Percentiles rank a stretch among this genome's conserved stretches.
phyloP scores from a whole-genome alignment of 352 stramenopile genomes.

The Globisporangium cylindrosporum region DNA sequence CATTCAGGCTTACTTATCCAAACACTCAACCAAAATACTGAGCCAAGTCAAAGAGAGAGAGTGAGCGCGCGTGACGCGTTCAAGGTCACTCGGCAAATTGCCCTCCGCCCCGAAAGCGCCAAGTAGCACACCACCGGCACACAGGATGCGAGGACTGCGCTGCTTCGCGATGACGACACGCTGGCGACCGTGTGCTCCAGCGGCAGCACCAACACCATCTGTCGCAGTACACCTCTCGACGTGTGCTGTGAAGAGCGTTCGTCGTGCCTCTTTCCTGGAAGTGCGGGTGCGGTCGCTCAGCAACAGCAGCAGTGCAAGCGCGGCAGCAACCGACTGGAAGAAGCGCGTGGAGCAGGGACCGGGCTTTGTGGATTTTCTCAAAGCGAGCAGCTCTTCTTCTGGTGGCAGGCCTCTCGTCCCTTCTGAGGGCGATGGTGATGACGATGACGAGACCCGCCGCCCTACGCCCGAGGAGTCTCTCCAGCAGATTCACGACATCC shows the following conservation, averaged over 20 bases:
- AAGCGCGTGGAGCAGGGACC: conserved; percentile 29
- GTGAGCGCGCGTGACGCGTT: neutral
- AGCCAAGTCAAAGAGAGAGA: neutral
- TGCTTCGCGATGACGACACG: neutral
- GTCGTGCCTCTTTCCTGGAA: neutral
- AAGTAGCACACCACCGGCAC: neutral
- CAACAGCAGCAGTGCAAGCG: neutral
- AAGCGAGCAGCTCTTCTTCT: neutral
- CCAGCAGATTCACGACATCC: conserved; percentile 25
- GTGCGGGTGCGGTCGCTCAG: neutral
- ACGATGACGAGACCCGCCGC: conserved; percentile 6
- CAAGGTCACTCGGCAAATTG: conserved; percentile 7
- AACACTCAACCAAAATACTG: neutral
- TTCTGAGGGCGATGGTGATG: neutral
- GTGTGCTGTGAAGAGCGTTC: neutral
- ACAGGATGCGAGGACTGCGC: conserved; percentile 2
- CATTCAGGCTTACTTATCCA: neutral
- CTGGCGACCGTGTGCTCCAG: neutral
- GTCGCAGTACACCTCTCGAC: neutral
- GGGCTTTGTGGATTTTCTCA: conserved; percentile 35
- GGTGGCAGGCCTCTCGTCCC: neutral
- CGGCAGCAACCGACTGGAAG: conserved; percentile 27
- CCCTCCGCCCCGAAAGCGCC: neutral
- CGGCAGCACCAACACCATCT: neutral
- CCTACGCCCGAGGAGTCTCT: conserved; percentile 25